Conservation (phyloP, 306 rosid genomes). For the Begonia masoniana region DNA sequence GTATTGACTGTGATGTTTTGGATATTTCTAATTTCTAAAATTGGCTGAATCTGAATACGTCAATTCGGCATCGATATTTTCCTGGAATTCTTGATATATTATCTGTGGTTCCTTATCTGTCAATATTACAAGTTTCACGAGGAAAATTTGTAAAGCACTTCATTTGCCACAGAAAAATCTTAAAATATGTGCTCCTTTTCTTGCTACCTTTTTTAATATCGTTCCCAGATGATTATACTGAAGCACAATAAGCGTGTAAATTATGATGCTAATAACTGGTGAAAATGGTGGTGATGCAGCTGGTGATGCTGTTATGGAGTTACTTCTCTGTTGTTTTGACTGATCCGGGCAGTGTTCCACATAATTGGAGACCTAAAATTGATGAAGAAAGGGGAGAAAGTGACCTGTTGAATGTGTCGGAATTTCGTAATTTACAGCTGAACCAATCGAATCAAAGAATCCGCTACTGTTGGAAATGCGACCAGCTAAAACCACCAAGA, state of each 20-base stretch:
- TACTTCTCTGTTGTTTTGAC: conserved; percentile 88
- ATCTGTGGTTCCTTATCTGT: too few species aligned
- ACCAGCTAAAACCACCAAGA: conserved; percentile 77
- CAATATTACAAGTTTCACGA: too few species aligned
- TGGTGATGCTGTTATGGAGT: conserved; percentile 95
- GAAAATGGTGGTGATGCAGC: conserved; percentile 35
- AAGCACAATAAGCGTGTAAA: not conserved
- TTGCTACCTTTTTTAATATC: not conserved
- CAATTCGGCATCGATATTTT: too few species aligned
- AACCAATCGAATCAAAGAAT: conserved; percentile 45
- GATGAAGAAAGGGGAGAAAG: conserved; percentile 95
- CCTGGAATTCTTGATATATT: too few species aligned
- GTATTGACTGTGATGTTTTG: too few species aligned
- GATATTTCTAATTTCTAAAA: too few species aligned
- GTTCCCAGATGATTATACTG: not conserved
- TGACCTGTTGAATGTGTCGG: conserved; percentile 63
- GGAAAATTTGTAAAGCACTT: too few species aligned
- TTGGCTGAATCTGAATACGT: too few species aligned
- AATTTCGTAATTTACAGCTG: conserved; percentile 29
- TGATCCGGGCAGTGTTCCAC: conserved; percentile 89
- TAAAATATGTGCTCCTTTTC: not conserved
- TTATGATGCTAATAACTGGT: not conserved
- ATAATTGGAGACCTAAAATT: conserved; percentile 75
- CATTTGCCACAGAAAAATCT: too few species aligned
- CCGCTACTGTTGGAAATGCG: conserved; percentile 84